Evolutionary conservation across 2,329 filamentous ascomycete genomes (phyloP).

Genomic region (Cucurbitaria berberidis): DNA sequence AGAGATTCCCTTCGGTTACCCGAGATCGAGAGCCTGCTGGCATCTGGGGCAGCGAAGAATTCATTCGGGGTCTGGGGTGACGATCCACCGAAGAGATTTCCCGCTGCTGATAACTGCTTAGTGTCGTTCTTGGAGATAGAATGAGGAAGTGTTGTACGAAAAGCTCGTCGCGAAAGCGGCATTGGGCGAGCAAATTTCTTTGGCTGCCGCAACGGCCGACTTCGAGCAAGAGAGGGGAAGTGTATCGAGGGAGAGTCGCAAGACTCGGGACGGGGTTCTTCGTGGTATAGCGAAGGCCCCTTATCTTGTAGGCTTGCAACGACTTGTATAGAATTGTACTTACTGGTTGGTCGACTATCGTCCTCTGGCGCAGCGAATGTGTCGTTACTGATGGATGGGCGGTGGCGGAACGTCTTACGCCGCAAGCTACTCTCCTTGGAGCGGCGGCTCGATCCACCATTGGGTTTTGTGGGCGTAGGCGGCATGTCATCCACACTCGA

Average conservation of each 20-base stretch:
- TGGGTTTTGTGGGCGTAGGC: constrained; percentile 90
- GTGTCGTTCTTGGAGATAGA: constrained; percentile 7
- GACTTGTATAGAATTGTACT: constrained; percentile 36
- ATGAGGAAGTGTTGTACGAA: constrained; percentile 14
- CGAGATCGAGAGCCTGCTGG: constrained; percentile 83
- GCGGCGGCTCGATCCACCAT: constrained; percentile 51
- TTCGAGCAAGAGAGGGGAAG: constrained; percentile 44
- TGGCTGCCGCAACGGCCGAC: constrained; percentile 48
- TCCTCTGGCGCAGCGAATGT: constrained; percentile 53
- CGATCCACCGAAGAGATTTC: constrained; percentile 61
- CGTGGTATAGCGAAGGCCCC: constrained; percentile 40
- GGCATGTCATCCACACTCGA: constrained; percentile 74
- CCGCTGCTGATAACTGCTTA: constrained; percentile 59
- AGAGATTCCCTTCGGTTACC: constrained; percentile 53
- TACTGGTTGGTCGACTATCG: constrained; percentile 43
- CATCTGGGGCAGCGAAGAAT: constrained; percentile 74
- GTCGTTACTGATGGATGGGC: constrained; percentile 54
- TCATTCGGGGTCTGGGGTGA: constrained; percentile 83
- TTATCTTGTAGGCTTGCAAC: constrained; percentile 32
- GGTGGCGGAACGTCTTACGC: constrained; percentile 56
- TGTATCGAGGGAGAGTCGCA: constrained; percentile 35
- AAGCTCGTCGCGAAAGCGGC: constrained; percentile 49
- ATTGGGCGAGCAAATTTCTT: constrained; percentile 46
- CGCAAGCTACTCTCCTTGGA: constrained; percentile 59
- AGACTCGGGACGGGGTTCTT: constrained; percentile 41